Base-by-base conservation (phyloP, 73 alveolate species). In the Effrenium voratum region DNA sequence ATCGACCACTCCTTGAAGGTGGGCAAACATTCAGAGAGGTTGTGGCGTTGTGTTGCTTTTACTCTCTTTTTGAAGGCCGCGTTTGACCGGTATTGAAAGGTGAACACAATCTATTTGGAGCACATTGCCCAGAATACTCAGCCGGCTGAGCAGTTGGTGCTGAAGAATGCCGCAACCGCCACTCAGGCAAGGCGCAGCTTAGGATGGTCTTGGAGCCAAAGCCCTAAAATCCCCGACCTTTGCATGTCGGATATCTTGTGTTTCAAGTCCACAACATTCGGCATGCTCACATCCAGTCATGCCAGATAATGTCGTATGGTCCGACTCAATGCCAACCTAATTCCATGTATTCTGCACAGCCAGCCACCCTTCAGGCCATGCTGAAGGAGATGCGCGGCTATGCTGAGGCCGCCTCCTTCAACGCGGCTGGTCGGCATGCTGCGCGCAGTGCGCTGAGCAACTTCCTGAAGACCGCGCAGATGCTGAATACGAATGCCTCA, bases 111-210 rank as follows among this genome's bases (percentile, higher is more conserved):
- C 46, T 90, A 90, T 55, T 32, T 90, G 86, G 87, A 90, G 45
- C 97, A 90, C 97, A 90, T 90, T 52, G 73, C 97, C 86, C 15
- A 90, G 87, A 90, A 90, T 87, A 90, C 97, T 0, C 70, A 90
- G 86, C 97, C 97, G n/a, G 22, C 34, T 16, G 91, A 43, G 34
- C 50, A n/a, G 50, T 50, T 12, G 84, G 72, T 60, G 34, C 22
- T 60, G 52, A 45, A 43, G 5, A 5, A 52, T 19, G 19, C 63
- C 63, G 63, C 63, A 52, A 12, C 68, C 41, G 66, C 44, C 88
- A 28, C 45, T 41, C 0, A 50, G 46, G 45, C 60, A 77, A 2
- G 68, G 12, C 1, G 5, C 24, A 44, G 68, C 22, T n/a, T n/a
- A n/a, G n/a, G n/a, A n/a, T n/a, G n/a, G n/a, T n/a, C n/a, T n/a